phyloP scores from a whole-genome alignment of 805 yeast species.

The Candida manassasensis region DNA sequence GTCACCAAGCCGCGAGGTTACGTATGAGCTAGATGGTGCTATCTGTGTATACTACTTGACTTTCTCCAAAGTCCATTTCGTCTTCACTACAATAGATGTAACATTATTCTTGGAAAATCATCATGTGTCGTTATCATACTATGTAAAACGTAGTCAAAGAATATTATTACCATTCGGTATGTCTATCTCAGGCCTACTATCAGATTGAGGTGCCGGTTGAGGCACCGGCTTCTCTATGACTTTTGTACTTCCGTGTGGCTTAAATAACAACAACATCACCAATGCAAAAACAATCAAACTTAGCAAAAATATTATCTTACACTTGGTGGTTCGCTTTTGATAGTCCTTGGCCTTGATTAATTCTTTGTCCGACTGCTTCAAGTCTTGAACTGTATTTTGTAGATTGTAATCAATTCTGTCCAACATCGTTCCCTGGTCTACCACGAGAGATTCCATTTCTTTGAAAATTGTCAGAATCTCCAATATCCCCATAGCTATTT shows the following conservation, averaged over 20 bases:
- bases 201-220: too few relatives aligned
- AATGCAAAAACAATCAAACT: constrained; percentile 67
- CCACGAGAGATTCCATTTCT: constrained; percentile 85
- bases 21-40: too few relatives aligned
- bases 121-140: not conserved
- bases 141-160: not conserved
- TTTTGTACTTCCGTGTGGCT: constrained; percentile 40
- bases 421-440: constrained; percentile 91
- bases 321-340: constrained; percentile 86
- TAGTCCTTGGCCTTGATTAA: constrained; percentile 69
- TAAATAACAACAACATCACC: constrained; percentile 64
- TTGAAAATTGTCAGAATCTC: constrained; percentile 91
- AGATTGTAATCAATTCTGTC: constrained; percentile 93
- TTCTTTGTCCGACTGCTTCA: constrained; percentile 75
- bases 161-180: constrained; percentile 26
- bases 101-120: too few relatives aligned
- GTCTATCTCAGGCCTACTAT: too few relatives aligned
- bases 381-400: constrained; percentile 70
- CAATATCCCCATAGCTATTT: constrained; percentile 87
- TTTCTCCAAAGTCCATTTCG: too few relatives aligned
- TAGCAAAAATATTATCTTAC: constrained; percentile 77
- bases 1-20: too few relatives aligned
- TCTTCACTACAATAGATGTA: too few relatives aligned
- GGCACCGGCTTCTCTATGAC: constrained; percentile 29
- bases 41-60: too few relatives aligned